Base-by-base conservation (phyloP, 202 grass and related monocot genomes). In the Setaria italica region DNA sequence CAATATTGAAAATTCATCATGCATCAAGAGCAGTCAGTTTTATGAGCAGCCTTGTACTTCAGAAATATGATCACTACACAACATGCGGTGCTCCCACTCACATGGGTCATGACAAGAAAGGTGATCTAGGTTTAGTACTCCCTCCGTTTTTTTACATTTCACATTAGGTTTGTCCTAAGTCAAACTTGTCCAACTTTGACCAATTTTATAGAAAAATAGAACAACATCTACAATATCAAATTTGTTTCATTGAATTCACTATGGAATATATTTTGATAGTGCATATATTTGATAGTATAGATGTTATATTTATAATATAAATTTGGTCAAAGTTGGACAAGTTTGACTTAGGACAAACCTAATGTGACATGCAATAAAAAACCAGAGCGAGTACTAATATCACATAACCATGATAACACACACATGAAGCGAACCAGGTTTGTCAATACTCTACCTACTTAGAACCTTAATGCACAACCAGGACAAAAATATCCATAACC, bases 41-140 rank as follows among this genome's bases (percentile, higher is more conserved):
- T 66, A n/a, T 11, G 2, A n/a, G 62, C 11, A 70, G 13, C 34
- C 69, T 80, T 17, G 57, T 9, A 75, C 14, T 68, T 87, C 30
- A 48, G 51, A 45, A 72, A 76, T 47, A 78, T 73, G n/a, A 83
- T 12, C 16, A 83, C 20, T 42, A 86, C 11, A 76, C n/a, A 64
- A 30, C 0, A 49, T 53, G 16, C 3, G 77, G 25, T 33, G 6
- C 62, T 37, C 50, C 62, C 21, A 72, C 46, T 41, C 41, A 68
- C 42, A 76, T 45, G 50, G 42, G 34, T 50, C 15, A 42, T 43
- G 11, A 7, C 58, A 74, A 41, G 30, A 77, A 66, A 82, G 54
- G 25, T 51, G 32, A n/a, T 30, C 12, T 69, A 68, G 11, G 9
- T 76, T 78, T 25, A 78, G 11, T 41, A 6, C 39, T 41, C 39